These are phyloP conservation scores for Malus hybrid DNA, from an alignment of 331 rosid species.

Conservation along the genomic window DNA sequence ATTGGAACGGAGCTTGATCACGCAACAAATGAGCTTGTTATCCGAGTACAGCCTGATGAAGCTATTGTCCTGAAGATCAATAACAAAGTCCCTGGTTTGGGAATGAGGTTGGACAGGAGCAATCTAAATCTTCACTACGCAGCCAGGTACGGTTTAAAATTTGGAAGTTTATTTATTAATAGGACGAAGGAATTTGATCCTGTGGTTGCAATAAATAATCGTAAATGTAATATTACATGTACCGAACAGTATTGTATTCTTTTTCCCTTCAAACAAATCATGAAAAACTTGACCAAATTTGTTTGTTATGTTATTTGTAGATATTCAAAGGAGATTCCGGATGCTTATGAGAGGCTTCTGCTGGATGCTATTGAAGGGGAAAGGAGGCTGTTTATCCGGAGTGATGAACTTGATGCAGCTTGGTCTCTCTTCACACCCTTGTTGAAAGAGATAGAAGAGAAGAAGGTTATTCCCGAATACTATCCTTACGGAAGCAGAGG, in stretches of 20 bases:
- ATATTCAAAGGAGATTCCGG: slow-evolving; percentile 87
- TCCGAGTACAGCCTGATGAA: slow-evolving; percentile 91
- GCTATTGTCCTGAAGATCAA: slow-evolving; percentile 82
- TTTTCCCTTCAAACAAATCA: neutral
- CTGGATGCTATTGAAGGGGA: slow-evolving; percentile 89
- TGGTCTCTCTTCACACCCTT: slow-evolving; percentile 82
- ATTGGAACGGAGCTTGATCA: slow-evolving; percentile 69
- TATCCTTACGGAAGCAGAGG: slow-evolving; percentile 90
- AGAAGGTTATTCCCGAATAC: slow-evolving; percentile 64
- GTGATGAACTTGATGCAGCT: slow-evolving; percentile 82
- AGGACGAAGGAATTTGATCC: neutral
- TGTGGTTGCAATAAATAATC: neutral
- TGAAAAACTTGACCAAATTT: neutral
- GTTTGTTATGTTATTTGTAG: slow-evolving; percentile 27
- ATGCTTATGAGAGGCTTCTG: slow-evolving; percentile 87
- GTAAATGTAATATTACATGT: neutral
- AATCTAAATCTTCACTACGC: slow-evolving; percentile 85
- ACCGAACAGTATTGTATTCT: too few species aligned
- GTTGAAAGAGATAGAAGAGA: slow-evolving; percentile 65
- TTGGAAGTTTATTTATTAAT: neutral
- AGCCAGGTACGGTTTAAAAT: slow-evolving; percentile 46
- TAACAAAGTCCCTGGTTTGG: slow-evolving; percentile 87
- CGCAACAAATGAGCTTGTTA: slow-evolving; percentile 82
- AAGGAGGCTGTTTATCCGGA: slow-evolving; percentile 82
- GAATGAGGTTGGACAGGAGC: slow-evolving; percentile 82